A percentile compares a stretch with the other conserved stretches of the same genome.
These are phyloP conservation scores for Quercus glauca DNA, from an alignment of 306 rosid species.

Conservation along the genomic window DNA sequence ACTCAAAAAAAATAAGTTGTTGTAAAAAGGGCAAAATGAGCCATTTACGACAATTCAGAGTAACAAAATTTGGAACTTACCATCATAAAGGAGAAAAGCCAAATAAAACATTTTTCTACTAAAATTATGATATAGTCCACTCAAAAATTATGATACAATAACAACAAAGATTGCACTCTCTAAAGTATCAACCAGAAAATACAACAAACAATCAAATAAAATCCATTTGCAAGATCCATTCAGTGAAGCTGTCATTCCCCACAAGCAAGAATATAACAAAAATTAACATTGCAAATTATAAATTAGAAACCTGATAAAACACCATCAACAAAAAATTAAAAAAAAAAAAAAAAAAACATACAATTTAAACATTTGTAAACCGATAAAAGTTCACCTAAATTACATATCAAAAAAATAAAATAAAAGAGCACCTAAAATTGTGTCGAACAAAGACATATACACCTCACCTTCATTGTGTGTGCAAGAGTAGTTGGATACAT, in stretches of 20 bases:
- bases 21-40: neutral
- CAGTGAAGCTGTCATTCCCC: neutral
- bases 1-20: neutral
- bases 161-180: neutral
- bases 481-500: constrained; percentile 82
- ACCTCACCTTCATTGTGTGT: constrained; percentile 91
- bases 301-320: neutral
- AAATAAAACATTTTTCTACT: neutral
- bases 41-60: neutral
- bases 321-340: neutral
- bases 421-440: constrained; percentile 3
- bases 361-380: too few relatives aligned
- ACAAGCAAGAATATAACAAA: neutral
- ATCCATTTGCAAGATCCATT: neutral
- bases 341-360: neutral
- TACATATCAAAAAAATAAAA: neutral
- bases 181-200: neutral
- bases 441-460: neutral
- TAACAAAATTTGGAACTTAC: neutral
- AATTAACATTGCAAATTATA: neutral
- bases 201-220: neutral
- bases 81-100: neutral
- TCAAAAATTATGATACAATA: neutral
- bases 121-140: neutral
- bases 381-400: neutral